Base-by-base conservation (phyloP, 768 basidiomycete species). In the Tylopilus sp. region DNA sequence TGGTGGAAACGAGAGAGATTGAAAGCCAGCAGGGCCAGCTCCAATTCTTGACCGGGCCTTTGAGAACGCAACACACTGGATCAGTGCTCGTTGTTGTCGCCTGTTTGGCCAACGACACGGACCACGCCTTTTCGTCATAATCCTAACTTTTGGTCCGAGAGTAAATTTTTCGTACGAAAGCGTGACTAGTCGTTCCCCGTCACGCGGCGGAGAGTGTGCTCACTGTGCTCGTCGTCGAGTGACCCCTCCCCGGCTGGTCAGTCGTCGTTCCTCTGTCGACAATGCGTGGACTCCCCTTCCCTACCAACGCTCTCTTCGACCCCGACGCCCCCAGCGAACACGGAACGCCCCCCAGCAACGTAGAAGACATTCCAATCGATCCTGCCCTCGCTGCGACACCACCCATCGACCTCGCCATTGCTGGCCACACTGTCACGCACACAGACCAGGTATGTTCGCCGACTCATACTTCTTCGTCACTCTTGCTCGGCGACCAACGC, bases 331-430 rank as follows among this genome's bases (percentile, higher is more conserved):
- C 82, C 26, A 75, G 80, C 69, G 83, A 86, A 55, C 73, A 77
- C 60, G 78, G 77, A 59, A 82, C 82, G 13, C 81, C 83, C 56
- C 71, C 72, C 66, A 77, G 75, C 73, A 75, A 73, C 71, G 70
- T 68, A 66, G 77, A 81, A 73, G 78, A 81, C 70, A 85, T 90
- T 68, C 86, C 86, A 58, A 89, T 90, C 75, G 88, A 91, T 80
- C 88, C 88, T 61, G 83, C 81, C 38, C 80, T 89, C 57, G 78
- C 71, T 43, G 76, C 66, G 17, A 31, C 33, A 30, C 68, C 74
- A 20, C 63, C 73, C 55, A 79, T 83, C 57, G 82, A 82, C 73
- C 80, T 81, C 23, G 72, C 73, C 51, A 69, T 82, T 47, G 68
- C 78, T 56, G 56, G 57, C 22, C 66, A 65, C 49, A 55, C 52